Evolutionary conservation across 805 yeast species (phyloP), one percentile per base, ranked within the genome.

Genomic region (Millerozyma acaciae): DNA sequence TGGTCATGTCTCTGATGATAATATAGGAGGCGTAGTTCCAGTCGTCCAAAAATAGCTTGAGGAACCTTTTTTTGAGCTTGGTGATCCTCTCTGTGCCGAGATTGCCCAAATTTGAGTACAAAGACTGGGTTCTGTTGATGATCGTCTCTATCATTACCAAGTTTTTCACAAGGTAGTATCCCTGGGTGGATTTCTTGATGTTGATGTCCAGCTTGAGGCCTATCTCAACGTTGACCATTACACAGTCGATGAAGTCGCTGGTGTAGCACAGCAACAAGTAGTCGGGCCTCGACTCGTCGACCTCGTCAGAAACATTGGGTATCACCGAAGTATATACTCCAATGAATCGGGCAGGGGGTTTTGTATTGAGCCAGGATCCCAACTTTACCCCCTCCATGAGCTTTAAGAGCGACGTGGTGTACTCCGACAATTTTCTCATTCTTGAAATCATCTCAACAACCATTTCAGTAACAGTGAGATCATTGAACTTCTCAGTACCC

Each of bases 11-110:
- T 71, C 67, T 44, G 16, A 90, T 79, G 30, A 90, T 68, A 33
- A 76, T 71, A 15, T 84, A 70, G 3, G 95, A 87, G 16, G 84
- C 78, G 37, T 70, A 70, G 43, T 83, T 82, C 97, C 97, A 90
- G 43, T 76, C 82, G 30, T 63, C 74, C 35, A 87, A 69, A 51
- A 87, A 84, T 46, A 78, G 62, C 47, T 80, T 83, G 47, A 84
- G 59, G 28, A 81, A 86, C 40, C 89, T 66, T 51, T 84, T 87
- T 48, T 80, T 78, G 44, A 93, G 57, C 44, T 77, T 75, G 28
- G 74, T 81, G 5, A 84, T 49, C 35, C 96, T 64, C 30, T 74
- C 78, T 12, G 65, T 56, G 0, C 95, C 94, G 2, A 63, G 50
- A 12, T 62, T 52, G 1, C 84, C 84, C 27, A 87, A 55, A 8